These are phyloP conservation scores for Scedosporium dehoogii DNA, from an alignment of 2,329 filamentous ascomycete genomes.

Conservation along the genomic window DNA sequence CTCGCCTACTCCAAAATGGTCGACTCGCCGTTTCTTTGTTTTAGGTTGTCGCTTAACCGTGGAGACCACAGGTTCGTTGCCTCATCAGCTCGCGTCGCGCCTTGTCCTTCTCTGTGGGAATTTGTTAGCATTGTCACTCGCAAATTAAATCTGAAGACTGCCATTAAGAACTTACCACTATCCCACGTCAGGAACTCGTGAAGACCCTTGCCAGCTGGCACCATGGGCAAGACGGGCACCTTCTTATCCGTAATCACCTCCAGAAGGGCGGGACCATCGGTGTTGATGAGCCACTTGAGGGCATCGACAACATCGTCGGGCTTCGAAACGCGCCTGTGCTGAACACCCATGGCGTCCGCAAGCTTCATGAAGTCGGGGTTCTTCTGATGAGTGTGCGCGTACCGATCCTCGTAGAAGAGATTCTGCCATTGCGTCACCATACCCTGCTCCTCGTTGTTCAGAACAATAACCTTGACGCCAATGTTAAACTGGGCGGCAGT, in stretches of 20 bases:
- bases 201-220: conserved; percentile 74
- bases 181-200: conserved; percentile 93
- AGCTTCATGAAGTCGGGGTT: conserved; percentile 92
- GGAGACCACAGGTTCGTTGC: conserved; percentile 46
- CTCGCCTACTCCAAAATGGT: neutral
- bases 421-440: conserved; percentile 98
- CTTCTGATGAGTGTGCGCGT: conserved; percentile 76
- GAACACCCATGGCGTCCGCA: conserved; percentile 81
- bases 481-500: conserved; percentile 95
- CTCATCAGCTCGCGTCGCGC: conserved; percentile 57
- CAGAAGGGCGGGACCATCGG: conserved; percentile 76
- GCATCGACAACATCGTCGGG: conserved; percentile 68
- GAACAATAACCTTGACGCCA: conserved; percentile 83
- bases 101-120: conserved; percentile 52
- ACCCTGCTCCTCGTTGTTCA: conserved; percentile 95
- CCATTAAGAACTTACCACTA: conserved; percentile 43
- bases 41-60: conserved; percentile 18
- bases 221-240: conserved; percentile 96
- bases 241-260: conserved; percentile 89
- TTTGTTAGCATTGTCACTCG: conserved; percentile 22
- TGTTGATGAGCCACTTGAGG: conserved; percentile 71
- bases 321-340: conserved; percentile 60
- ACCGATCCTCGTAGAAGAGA: conserved; percentile 86
- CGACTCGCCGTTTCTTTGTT: neutral
- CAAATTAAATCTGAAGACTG: neutral